Base-by-base conservation (phyloP, 208 protist species). In the Crithidia brevicula region DNA sequence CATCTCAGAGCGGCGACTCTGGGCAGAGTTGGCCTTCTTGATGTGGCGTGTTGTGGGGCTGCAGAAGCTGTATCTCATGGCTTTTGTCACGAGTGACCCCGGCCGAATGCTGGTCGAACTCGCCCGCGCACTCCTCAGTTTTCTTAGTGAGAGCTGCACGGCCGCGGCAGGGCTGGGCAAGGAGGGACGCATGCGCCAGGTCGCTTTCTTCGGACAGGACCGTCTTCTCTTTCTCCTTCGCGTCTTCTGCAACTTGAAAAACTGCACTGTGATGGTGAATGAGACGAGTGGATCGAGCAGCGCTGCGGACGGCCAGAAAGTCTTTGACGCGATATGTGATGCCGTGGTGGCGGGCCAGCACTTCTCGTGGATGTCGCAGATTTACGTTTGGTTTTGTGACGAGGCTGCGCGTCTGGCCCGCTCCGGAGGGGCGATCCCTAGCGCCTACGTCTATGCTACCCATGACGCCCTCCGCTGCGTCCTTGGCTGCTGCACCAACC, bases 181-280 rank as follows among this genome's bases (percentile, higher is more conserved):
- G 66, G 33, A 27, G 28, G 20, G 22, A 22, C 68, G 74, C 20
- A 71, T 89, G 60, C 62, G 61, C 18, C 63, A 73, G 31, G 50
- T 89, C 3, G 61, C 68, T 8, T 53, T 68, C 1, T 70, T 91
- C 11, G 72, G 43, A 2, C 46, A 72, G 10, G 80, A 82, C 53
- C 79, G 83, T 64, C 67, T 95, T 11, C 52, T 92, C 25, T 86
- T 74, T 42, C 65, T 95, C 25, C 64, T 95, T 4, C 56, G 79
- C 16, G 71, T 64, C 9, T 80, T 95, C 54, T 89, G 82, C 65
- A 72, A 78, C 1, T 33, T 77, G 11, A 72, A 74, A 45, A 78
- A 62, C 36, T 89, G 84, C 58, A 60, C 69, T 15, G 36, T 40
- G 30, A 88, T 95, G 79, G 54, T 86, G 34, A 67, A 72, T 22